Percentiles rank a stretch among this genome's conserved stretches.
phyloP scores from a whole-genome alignment of 805 yeast genomes.

The Suhomyces kilbournensis region DNA sequence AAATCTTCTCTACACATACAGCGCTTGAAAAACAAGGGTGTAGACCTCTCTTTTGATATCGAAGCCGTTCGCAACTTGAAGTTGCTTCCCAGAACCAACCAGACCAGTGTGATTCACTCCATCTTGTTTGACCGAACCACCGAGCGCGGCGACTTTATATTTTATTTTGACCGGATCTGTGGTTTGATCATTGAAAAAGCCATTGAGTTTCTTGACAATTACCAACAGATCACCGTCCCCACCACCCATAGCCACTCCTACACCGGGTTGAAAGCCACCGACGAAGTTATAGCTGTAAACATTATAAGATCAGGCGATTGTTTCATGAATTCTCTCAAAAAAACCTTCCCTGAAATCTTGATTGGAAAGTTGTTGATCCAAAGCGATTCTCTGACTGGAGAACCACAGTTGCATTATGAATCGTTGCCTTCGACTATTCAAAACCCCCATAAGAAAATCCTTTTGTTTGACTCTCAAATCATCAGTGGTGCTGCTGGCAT shows the following conservation, averaged over 20 bases:
- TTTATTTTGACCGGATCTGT: slow-evolving; percentile 83
- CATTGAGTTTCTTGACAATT: slow-evolving; percentile 50
- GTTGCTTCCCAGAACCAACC: slow-evolving; percentile 54
- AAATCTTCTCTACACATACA: slow-evolving; percentile 69
- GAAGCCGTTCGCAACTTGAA: slow-evolving; percentile 28
- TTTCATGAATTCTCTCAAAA: slow-evolving; percentile 74
- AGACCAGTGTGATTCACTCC: slow-evolving; percentile 68
- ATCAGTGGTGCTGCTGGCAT: slow-evolving; percentile 91
- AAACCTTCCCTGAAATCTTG: slow-evolving; percentile 71
- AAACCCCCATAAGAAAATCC: slow-evolving; percentile 39
- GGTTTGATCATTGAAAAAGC: slow-evolving; percentile 67
- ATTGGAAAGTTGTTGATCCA: slow-evolving; percentile 86
- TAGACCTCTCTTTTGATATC: slow-evolving; percentile 29
- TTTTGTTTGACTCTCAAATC: slow-evolving; percentile 82
- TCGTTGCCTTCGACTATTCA: slow-evolving; percentile 53
- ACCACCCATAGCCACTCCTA: slow-evolving; percentile 20
- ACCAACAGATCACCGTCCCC: slow-evolving; percentile 28
- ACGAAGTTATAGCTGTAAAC: slow-evolving; percentile 66
- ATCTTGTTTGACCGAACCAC: slow-evolving; percentile 57
- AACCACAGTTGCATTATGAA: slow-evolving; percentile 87
- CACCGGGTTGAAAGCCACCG: slow-evolving; percentile 43
- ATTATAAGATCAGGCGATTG: slow-evolving; percentile 92
- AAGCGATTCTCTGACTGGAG: slow-evolving; percentile 86
- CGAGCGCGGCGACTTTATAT: slow-evolving; percentile 73
- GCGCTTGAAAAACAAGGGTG: slow-evolving; percentile 59